These are phyloP conservation scores for Aspergillus cejpii DNA, from an alignment of 2,329 filamentous ascomycete species.

Conservation along the genomic window DNA sequence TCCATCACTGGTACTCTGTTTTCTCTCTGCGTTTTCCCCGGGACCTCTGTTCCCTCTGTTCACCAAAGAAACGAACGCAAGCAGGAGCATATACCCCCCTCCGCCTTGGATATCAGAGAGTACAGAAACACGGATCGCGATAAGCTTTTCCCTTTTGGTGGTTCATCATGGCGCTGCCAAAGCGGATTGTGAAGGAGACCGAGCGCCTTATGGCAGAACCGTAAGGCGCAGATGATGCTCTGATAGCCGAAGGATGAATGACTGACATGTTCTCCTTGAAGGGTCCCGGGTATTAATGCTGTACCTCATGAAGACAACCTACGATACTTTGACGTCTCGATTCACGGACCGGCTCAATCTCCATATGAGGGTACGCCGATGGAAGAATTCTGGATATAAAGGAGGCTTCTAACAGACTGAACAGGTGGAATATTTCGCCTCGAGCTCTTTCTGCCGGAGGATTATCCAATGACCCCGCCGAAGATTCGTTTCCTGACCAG, in stretches of 20 bases:
- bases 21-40: neutral
- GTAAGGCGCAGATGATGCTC: constrained; percentile 48
- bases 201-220: constrained; percentile 95
- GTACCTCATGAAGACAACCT: constrained; percentile 95
- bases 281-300: constrained; percentile 92
- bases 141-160: constrained; percentile 17
- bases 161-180: constrained; percentile 64
- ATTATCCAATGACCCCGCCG: constrained; percentile 98
- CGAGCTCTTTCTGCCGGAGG: constrained; percentile 93
- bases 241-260: neutral
- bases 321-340: constrained; percentile 95
- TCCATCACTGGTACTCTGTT: neutral
- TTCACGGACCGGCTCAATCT: constrained; percentile 84
- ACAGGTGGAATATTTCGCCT: constrained; percentile 84
- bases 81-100: constrained; percentile 1
- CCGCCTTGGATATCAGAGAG: constrained; percentile 6
- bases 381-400: neutral
- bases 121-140: constrained; percentile 13
- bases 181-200: constrained; percentile 97
- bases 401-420: constrained; percentile 8
- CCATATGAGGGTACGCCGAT: constrained; percentile 79
- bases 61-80: neutral
- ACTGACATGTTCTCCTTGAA: constrained; percentile 35
- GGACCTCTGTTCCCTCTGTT: neutral
- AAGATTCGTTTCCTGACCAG: constrained; percentile 98